A percentile compares a stretch with the other conserved stretches of the same genome.
Evolutionary conservation across 371 early-diverging fungal genomes (phyloP).

Genomic region (Mortierella sp.): DNA sequence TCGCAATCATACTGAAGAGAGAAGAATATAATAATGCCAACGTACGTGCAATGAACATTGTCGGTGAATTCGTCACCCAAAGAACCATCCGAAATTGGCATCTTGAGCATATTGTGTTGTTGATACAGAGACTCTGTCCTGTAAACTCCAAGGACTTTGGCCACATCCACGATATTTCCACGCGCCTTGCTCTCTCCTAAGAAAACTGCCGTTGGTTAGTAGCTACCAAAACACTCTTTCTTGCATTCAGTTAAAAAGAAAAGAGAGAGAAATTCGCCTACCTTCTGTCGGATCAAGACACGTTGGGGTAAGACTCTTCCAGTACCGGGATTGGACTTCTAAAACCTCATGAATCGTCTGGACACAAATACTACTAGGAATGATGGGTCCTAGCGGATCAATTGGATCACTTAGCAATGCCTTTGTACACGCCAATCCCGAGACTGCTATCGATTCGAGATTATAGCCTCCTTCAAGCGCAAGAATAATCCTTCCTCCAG

Average conservation of each 20-base stretch:
- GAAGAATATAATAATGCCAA: constrained; percentile 1
- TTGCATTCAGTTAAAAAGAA: too few relatives aligned
- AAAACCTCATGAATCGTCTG: constrained; percentile 61
- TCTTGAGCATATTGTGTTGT: constrained; percentile 41
- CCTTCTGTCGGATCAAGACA: constrained; percentile 26
- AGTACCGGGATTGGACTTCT: constrained; percentile 60
- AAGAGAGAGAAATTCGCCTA: too few relatives aligned
- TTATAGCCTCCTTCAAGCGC: constrained; percentile 91
- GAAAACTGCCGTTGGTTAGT: neutral
- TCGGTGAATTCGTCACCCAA: constrained; percentile 30
- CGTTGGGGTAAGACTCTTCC: constrained; percentile 56
- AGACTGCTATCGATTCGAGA: constrained; percentile 75
- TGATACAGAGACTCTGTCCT: constrained; percentile 41
- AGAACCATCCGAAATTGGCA: constrained; percentile 31
- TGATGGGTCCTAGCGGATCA: constrained; percentile 47
- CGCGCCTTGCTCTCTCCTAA: constrained; percentile 1
- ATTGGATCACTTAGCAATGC: constrained; percentile 75
- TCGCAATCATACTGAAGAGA: neutral
- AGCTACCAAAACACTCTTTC: neutral
- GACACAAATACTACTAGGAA: constrained; percentile 57
- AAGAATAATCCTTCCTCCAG: constrained; percentile 79
- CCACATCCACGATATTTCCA: constrained; percentile 21
- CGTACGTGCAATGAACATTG: constrained; percentile 50
- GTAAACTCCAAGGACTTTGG: constrained; percentile 44
- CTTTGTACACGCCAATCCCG: constrained; percentile 79